A percentile compares a stretch with the other conserved stretches of the same genome.
Evolutionary conservation across 805 yeast genomes (phyloP).

Genomic region (Candida xiaguanensis): DNA sequence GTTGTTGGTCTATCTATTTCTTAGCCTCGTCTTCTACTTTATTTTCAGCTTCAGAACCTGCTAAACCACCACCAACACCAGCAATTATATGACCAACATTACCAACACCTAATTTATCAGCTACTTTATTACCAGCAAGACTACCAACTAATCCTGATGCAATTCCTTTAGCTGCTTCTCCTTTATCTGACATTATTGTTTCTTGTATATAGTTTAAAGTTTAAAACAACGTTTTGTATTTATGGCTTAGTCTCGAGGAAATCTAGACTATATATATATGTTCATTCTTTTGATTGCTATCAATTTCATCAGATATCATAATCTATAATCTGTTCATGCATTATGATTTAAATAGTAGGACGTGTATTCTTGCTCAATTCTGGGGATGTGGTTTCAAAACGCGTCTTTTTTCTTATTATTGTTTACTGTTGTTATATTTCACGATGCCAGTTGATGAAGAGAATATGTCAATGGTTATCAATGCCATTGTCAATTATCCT

Average conservation of each 20-base stretch:
- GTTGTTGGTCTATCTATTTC: no score
- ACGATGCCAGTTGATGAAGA: no score
- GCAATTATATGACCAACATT: slow-evolving; percentile 31
- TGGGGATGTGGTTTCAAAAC: no score
- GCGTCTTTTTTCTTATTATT: no score
- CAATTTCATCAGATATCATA: not conserved
- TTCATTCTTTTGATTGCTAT: not conserved
- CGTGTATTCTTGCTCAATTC: no score
- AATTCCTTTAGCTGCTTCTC: slow-evolving; percentile 24
- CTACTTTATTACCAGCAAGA: slow-evolving; percentile 37
- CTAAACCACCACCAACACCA: slow-evolving; percentile 30
- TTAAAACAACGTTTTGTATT: no score
- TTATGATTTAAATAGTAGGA: no score
- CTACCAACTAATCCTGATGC: slow-evolving; percentile 29
- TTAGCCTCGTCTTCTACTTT: slow-evolving; percentile 22
- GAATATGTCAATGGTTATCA: no score
- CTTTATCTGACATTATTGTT: slow-evolving; percentile 6
- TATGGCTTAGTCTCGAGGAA: no score
- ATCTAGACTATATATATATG: not conserved
- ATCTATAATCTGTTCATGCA: no score
- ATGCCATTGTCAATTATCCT: no score
- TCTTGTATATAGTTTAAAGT: not conserved
- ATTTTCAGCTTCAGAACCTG: slow-evolving; percentile 31
- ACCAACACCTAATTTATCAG: slow-evolving; percentile 30
- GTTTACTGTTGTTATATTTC: no score